phyloP scores from a whole-genome alignment of 1,284 basidiomycete species.

The Gomphus bonarii region DNA sequence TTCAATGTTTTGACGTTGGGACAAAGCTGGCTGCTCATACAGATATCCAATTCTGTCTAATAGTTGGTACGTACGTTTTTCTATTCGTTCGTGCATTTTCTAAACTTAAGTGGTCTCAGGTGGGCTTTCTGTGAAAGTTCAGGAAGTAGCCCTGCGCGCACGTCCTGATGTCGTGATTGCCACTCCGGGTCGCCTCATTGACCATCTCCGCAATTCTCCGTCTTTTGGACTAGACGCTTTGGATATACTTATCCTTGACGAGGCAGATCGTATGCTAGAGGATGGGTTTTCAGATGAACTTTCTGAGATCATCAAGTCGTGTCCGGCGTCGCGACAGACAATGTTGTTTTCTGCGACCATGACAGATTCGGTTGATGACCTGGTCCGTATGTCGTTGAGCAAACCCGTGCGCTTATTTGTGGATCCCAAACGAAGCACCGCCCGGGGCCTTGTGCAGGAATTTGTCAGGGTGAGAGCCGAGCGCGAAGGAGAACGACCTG shows the following conservation, averaged over 20 bases:
- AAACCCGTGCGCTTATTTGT: slow-evolving; percentile 93
- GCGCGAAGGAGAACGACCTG: slow-evolving; percentile 73
- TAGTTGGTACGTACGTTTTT: slow-evolving; percentile 57
- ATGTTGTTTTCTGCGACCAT: slow-evolving; percentile 99
- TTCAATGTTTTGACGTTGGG: slow-evolving; percentile 90
- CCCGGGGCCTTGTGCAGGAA: slow-evolving; percentile 88
- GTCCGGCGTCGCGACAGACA: slow-evolving; percentile 84
- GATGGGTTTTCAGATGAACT: slow-evolving; percentile 97
- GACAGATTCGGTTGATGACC: slow-evolving; percentile 91
- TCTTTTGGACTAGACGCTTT: slow-evolving; percentile 89
- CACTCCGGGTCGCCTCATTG: slow-evolving; percentile 92
- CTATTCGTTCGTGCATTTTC: slow-evolving; percentile 4
- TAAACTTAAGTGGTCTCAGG: slow-evolving; percentile 32
- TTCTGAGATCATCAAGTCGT: slow-evolving; percentile 85
- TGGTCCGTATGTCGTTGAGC: slow-evolving; percentile 85
- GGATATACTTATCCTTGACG: slow-evolving; percentile 91
- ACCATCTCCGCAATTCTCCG: slow-evolving; percentile 93
- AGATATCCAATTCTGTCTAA: slow-evolving; percentile 80
- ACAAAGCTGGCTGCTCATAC: slow-evolving; percentile 78
- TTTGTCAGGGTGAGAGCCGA: slow-evolving; percentile 83
- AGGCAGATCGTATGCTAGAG: slow-evolving; percentile 96
- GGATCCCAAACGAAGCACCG: slow-evolving; percentile 85
- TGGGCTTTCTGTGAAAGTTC: slow-evolving; percentile 85
- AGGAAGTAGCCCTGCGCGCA: slow-evolving; percentile 76
- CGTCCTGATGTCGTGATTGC: slow-evolving; percentile 91